These are phyloP conservation scores for Cucumis variabilis DNA, from an alignment of 331 rosid species.

Conservation along the genomic window DNA sequence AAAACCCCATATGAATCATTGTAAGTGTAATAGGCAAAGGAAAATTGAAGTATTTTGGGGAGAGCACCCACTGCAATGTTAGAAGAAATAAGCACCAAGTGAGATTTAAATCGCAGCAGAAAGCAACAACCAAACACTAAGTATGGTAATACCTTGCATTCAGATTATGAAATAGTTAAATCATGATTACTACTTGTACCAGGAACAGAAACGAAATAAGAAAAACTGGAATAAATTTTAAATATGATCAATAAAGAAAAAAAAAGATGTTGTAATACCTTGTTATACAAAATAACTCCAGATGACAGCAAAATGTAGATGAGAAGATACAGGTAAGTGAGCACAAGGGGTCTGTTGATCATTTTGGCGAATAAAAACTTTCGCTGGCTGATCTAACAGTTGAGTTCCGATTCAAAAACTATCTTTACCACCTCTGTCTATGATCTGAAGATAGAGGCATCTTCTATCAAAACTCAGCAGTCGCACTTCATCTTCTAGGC, in stretches of 20 bases:
- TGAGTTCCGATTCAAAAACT: background rate
- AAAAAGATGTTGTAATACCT: conserved; percentile 44
- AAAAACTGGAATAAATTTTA: background rate
- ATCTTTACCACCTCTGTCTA: background rate
- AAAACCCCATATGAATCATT: conserved; percentile 98
- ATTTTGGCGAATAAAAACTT: conserved; percentile 31
- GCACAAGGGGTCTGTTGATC: conserved; percentile 64
- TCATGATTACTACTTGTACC: background rate
- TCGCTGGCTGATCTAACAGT: conserved; percentile 18
- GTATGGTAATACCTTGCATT: background rate
- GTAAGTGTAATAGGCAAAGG: conserved; percentile 93
- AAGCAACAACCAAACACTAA: conserved; percentile 16
- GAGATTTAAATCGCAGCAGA: background rate
- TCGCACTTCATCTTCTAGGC: background rate
- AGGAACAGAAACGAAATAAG: background rate
- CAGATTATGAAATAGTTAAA: conserved; percentile 12
- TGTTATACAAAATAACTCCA: conserved; percentile 94
- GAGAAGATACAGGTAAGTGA: conserved; percentile 85
- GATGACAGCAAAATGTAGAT: conserved; percentile 87
- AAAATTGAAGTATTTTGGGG: conserved; percentile 88
- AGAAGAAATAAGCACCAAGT: background rate
- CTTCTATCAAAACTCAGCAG: background rate
- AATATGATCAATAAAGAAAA: background rate
- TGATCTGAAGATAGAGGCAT: conserved; percentile 17
- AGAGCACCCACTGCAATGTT: conserved; percentile 88